These are phyloP conservation scores for Caloboletus firmus DNA, from an alignment of 1,284 basidiomycete genomes.

Conservation along the genomic window DNA sequence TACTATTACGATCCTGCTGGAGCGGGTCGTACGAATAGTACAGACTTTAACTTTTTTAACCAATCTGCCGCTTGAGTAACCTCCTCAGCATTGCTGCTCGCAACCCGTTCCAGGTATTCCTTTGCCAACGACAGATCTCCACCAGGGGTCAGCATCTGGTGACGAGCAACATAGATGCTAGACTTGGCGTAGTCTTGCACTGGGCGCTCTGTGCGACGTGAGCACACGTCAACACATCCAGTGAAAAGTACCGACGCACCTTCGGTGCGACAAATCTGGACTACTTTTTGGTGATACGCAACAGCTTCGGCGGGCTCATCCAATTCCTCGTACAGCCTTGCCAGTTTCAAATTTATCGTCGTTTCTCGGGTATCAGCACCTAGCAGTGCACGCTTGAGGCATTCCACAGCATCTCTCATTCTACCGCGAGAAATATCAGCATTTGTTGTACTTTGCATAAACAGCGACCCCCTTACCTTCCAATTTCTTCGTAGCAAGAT, in stretches of 20 bases:
- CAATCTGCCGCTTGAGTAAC: slow-evolving; percentile 63
- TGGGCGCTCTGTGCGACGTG: slow-evolving; percentile 52
- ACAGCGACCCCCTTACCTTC: slow-evolving; percentile 51
- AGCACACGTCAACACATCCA: slow-evolving; percentile 7
- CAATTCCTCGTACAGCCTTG: slow-evolving; percentile 69
- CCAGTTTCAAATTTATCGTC: slow-evolving; percentile 74
- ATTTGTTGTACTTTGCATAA: neutral
- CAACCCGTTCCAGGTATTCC: slow-evolving; percentile 70
- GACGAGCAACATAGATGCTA: slow-evolving; percentile 78
- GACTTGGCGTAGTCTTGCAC: slow-evolving; percentile 77
- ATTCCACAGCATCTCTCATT: slow-evolving; percentile 82
- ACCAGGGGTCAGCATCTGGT: slow-evolving; percentile 61
- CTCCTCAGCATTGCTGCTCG: slow-evolving; percentile 75
- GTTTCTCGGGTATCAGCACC: slow-evolving; percentile 82
- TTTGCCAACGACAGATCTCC: slow-evolving; percentile 62
- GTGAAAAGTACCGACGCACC: slow-evolving; percentile 32
- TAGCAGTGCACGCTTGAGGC: slow-evolving; percentile 84
- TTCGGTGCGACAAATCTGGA: slow-evolving; percentile 70
- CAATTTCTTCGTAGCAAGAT: slow-evolving; percentile 90
- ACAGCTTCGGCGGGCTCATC: slow-evolving; percentile 66
- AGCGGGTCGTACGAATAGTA: slow-evolving; percentile 27
- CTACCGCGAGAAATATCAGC: slow-evolving; percentile 34
- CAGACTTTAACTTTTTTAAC: slow-evolving; percentile 53
- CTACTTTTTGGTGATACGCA: slow-evolving; percentile 69
- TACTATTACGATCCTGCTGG: neutral